These are phyloP conservation scores for Aphanocladium album DNA, from an alignment of 2,329 filamentous ascomycete genomes.

Conservation along the genomic window DNA sequence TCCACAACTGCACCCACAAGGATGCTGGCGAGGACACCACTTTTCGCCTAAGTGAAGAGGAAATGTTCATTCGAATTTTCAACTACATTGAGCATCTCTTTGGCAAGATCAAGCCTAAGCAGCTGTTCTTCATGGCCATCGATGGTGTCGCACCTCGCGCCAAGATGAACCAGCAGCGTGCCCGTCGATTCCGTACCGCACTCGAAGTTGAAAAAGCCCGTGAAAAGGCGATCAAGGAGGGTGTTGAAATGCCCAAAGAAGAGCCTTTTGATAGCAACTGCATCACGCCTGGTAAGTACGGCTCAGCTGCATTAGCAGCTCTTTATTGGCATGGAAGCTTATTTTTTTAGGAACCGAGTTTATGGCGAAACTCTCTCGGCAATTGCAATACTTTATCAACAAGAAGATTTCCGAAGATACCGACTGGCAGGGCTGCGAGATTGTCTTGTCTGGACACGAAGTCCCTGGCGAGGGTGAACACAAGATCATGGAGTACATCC, in stretches of 20 bases:
- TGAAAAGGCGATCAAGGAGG: constrained; percentile 86
- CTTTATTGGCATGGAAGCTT: neutral
- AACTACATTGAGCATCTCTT: constrained; percentile 99
- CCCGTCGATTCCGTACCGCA: constrained; percentile 89
- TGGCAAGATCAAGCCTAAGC: constrained; percentile 96
- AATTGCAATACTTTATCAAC: constrained; percentile 97
- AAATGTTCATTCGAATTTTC: constrained; percentile 99
- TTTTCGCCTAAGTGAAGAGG: constrained; percentile 90
- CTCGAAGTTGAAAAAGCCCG: constrained; percentile 83
- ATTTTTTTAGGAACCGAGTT: constrained; percentile 65
- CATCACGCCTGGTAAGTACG: constrained; percentile 72
- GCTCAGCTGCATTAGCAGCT: neutral
- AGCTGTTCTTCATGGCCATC: constrained; percentile 99
- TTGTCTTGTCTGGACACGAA: constrained; percentile 95
- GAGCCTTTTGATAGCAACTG: constrained; percentile 98
- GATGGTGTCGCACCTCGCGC: constrained; percentile 95
- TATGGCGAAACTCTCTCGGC: constrained; percentile 91
- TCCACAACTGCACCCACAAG: constrained; percentile 98
- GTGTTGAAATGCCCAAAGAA: constrained; percentile 89
- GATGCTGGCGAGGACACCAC: constrained; percentile 81
- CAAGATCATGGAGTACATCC: constrained; percentile 99
- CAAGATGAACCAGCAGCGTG: constrained; percentile 99
- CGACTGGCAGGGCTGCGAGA: constrained; percentile 95
- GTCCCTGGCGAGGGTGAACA: constrained; percentile 97
- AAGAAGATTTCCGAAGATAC: constrained; percentile 97